A percentile compares a stretch with the other conserved stretches of the same genome.
These are phyloP conservation scores for Thalassiosira mediterranea DNA, from an alignment of 352 stramenopile species.

Conservation along the genomic window DNA sequence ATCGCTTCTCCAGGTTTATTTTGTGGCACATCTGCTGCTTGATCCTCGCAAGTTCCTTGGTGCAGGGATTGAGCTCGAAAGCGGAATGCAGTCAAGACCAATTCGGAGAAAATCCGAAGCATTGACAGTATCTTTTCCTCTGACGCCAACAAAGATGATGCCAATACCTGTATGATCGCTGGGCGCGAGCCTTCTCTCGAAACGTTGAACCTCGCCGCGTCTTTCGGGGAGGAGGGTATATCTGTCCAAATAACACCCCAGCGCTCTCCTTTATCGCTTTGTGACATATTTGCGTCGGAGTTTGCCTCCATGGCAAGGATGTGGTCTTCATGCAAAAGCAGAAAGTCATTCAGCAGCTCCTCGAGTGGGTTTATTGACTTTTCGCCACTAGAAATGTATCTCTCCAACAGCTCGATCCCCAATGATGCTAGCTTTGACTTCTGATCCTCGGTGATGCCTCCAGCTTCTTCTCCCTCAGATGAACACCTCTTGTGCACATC, in stretches of 20 bases:
- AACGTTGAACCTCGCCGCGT: constrained; percentile 11
- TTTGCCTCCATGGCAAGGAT: constrained; percentile 11
- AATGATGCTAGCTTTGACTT: constrained; percentile 41
- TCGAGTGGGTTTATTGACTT: constrained; percentile 47
- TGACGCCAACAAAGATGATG: constrained; percentile 37
- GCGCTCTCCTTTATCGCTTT: neutral
- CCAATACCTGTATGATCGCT: constrained; percentile 58
- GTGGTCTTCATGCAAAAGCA: constrained; percentile 53
- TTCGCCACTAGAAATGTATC: constrained; percentile 59
- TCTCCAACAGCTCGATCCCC: constrained; percentile 56
- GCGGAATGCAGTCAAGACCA: constrained; percentile 34
- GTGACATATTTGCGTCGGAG: constrained; percentile 1
- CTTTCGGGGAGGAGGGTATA: constrained; percentile 47
- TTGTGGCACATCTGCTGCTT: constrained; percentile 11
- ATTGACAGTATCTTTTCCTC: constrained; percentile 39
- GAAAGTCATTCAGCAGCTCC: constrained; percentile 78
- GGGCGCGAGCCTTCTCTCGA: constrained; percentile 33
- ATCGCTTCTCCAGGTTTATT: neutral
- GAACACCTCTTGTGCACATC: constrained; percentile 11
- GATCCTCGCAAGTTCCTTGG: constrained; percentile 1
- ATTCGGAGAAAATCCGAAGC: constrained; percentile 43
- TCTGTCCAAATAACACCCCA: constrained; percentile 47
- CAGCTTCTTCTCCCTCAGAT: constrained; percentile 1
- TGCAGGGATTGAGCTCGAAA: constrained; percentile 17
- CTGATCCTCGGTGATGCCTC: constrained; percentile 15